Percentiles rank a stretch among this genome's conserved stretches.
These are phyloP conservation scores for Fusarium anthophilum DNA, from an alignment of 2,329 filamentous ascomycete genomes.

Conservation along the genomic window DNA sequence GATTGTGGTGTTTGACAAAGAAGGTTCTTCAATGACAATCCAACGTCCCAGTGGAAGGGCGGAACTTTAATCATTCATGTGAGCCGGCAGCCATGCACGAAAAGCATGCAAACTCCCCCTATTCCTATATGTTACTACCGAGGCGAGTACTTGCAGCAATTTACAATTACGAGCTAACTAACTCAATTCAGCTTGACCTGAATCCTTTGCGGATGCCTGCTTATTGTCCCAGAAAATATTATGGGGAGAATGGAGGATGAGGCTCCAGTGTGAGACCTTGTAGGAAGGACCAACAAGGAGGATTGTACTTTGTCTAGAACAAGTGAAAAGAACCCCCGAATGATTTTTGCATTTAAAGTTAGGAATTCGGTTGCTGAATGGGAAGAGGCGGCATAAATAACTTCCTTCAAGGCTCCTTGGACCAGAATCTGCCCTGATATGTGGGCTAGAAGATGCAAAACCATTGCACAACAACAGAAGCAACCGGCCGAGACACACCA, in stretches of 20 bases:
- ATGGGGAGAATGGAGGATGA: conserved; percentile 15
- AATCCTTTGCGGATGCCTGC: conserved; percentile 2
- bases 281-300: conserved; percentile 7
- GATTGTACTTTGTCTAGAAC: conserved; percentile 1
- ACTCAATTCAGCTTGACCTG: conserved; percentile 14
- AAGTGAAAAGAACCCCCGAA: background rate
- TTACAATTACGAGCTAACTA: conserved; percentile 20
- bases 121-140: conserved; percentile 33
- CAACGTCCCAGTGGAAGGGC: conserved; percentile 15
- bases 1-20: conserved; percentile 19
- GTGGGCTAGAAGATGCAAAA: background rate
- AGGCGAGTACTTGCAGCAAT: conserved; percentile 20
- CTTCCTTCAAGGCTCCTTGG: background rate
- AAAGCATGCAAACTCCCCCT: conserved; percentile 41
- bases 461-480: conserved; percentile 14
- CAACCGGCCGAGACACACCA: conserved; percentile 15
- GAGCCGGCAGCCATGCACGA: conserved; percentile 47
- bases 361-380: background rate
- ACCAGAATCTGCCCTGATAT: background rate
- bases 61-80: conserved; percentile 45
- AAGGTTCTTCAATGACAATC: conserved; percentile 8
- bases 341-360: background rate
- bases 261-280: conserved; percentile 32
- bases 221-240: conserved; percentile 8
- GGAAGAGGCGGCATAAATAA: background rate